These are phyloP conservation scores for Pythium insidiosum DNA, from an alignment of 352 stramenopile genomes.

Conservation along the genomic window DNA sequence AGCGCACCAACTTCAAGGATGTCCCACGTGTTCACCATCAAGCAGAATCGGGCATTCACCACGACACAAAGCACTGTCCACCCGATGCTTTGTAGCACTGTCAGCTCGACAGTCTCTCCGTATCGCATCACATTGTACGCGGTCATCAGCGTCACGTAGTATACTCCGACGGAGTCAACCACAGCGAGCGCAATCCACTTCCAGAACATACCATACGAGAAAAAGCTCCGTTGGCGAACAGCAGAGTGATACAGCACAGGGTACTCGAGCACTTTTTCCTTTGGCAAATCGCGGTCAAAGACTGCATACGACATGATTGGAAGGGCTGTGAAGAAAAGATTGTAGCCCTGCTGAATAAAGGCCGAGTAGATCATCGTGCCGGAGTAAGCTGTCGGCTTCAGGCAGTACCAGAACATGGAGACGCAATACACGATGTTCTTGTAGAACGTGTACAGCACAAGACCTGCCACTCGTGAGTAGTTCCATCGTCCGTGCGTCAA, in stretches of 20 bases:
- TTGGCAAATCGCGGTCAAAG: constrained; percentile 73
- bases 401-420: constrained; percentile 86
- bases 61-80: constrained; percentile 78
- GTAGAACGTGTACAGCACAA: constrained; percentile 90
- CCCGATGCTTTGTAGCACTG: constrained; percentile 49
- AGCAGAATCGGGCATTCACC: constrained; percentile 66
- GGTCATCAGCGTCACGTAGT: constrained; percentile 40
- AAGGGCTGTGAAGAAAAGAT: constrained; percentile 92
- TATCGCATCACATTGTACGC: constrained; percentile 52
- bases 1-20: constrained; percentile 47
- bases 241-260: constrained; percentile 61
- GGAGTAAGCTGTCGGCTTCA: constrained; percentile 87
- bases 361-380: constrained; percentile 83
- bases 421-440: constrained; percentile 91
- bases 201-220: constrained; percentile 81
- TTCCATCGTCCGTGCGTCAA: constrained; percentile 83
- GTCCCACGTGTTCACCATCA: constrained; percentile 82
- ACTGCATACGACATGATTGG: constrained; percentile 87
- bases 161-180: constrained; percentile 73
- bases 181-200: constrained; percentile 75
- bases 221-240: constrained; percentile 46
- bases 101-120: constrained; percentile 47
- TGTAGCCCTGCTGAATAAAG: constrained; percentile 89
- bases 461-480: constrained; percentile 76
- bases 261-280: constrained; percentile 50